Conservation (phyloP, 768 basidiomycete species). For the Xerocomellus intermedius region DNA sequence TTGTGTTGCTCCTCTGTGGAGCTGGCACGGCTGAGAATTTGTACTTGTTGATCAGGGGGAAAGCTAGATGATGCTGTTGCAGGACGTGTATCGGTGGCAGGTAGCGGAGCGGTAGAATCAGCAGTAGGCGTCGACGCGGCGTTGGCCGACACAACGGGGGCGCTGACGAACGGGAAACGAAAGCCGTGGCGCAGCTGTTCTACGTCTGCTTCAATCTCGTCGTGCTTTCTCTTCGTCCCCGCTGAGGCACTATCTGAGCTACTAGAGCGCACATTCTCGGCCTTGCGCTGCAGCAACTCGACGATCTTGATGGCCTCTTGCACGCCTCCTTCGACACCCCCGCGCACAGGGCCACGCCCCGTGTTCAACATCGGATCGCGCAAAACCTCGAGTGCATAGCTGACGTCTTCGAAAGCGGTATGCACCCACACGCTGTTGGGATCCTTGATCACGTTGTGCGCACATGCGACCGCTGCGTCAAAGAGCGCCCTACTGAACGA, state of each 20-base stretch:
- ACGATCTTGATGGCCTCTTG: constrained; percentile 41
- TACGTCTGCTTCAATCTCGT: constrained; percentile 37
- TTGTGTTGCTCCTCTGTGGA: constrained; percentile 18
- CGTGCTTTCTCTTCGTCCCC: constrained; percentile 45
- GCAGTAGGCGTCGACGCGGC: not conserved
- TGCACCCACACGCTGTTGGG: constrained; percentile 46
- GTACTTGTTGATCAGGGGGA: not conserved
- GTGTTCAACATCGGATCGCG: constrained; percentile 35
- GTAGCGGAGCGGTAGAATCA: not conserved
- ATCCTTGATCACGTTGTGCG: constrained; percentile 57
- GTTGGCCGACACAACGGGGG: constrained; percentile 27
- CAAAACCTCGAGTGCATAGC: constrained; percentile 44
- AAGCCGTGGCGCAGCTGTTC: constrained; percentile 34
- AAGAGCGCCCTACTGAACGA: constrained; percentile 61
- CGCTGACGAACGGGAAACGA: constrained; percentile 43
- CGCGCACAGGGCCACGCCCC: constrained; percentile 31
- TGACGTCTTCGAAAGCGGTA: constrained; percentile 47
- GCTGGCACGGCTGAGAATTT: not conserved
- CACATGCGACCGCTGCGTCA: constrained; percentile 65
- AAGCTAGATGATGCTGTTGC: not conserved
- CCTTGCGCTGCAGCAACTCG: constrained; percentile 40
- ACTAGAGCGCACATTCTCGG: constrained; percentile 32
- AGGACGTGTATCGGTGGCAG: not conserved
- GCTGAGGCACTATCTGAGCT: constrained; percentile 13
- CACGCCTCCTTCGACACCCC: constrained; percentile 33